Base-by-base conservation (phyloP, 495 filamentous ascomycete species). In the Bacidia rubella region DNA sequence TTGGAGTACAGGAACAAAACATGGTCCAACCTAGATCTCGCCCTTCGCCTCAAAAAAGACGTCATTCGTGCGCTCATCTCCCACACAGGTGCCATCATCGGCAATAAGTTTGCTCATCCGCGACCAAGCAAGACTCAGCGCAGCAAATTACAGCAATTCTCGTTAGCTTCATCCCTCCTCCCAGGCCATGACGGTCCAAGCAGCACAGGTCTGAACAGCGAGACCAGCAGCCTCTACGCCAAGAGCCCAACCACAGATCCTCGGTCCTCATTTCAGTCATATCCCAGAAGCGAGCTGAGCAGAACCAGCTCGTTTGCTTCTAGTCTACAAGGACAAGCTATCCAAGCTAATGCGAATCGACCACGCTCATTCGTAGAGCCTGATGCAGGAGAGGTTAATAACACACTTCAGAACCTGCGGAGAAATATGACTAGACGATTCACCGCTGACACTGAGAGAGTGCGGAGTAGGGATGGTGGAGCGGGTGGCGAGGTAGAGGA, bases 1-100 rank as follows among this genome's bases (percentile, higher is more conserved):
- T 79, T 99, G 38, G 92, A 99, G 63, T 97, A 95, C 65, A 77
- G 86, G 47, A 97, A 99, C 71, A 97, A 96, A 69, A 97, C 89
- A 10, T 99, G 92, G 92, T 96, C 90, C 17, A 97, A 97, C 64
- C 79, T 97, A 7, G 92, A 99, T 56, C 78, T 99, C 11, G 89
- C 90, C 1, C 70, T 96, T 47, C 82, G 85, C 19, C 71, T 99
- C 43, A 97, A 99, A 74, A 87, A 85, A 57, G 88, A 93, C 51
- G 85, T 96, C 57, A 92, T 94, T 65, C 83, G 84, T 60, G 93
- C 93, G 1, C 75, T 98, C 20, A 90, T 98, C 60, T 90, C 87
- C 25, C 92, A 98, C 65, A 86, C 90, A 2, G 90, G 90, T 21
- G 90, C 93, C 47, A 97, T 98, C 60, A 83, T 98, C 53, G 86